These are phyloP conservation scores for Myriosclerotinia duriaeana DNA, from an alignment of 2,329 filamentous ascomycete genomes.

Conservation along the genomic window DNA sequence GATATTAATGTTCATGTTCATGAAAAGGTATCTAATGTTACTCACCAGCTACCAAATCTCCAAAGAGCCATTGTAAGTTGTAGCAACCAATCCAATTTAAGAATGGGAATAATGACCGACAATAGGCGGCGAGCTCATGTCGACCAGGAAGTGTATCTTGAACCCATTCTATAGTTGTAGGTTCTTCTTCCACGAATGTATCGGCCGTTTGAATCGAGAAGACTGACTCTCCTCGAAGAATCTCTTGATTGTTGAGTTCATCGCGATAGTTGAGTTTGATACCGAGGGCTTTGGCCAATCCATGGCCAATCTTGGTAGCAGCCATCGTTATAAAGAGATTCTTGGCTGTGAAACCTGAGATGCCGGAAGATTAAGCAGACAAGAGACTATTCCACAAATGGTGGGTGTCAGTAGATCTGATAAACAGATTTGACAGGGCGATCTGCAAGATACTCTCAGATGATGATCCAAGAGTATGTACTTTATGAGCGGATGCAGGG, in stretches of 20 bases:
- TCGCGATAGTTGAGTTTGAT: conserved; percentile 77
- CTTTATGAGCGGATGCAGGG: conserved; percentile 20
- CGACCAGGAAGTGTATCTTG: conserved; percentile 59
- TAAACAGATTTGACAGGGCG: conserved; percentile 8
- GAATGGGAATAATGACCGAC: conserved; percentile 79
- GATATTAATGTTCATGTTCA: conserved; percentile 1
- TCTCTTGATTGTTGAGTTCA: conserved; percentile 52
- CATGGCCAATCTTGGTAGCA: conserved; percentile 62
- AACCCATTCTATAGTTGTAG: conserved; percentile 73
- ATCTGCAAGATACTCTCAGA: conserved; percentile 22
- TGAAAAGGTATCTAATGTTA: background rate
- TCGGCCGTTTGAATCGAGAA: conserved; percentile 72
- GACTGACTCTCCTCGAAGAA: conserved; percentile 75
- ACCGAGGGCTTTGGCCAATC: conserved; percentile 74
- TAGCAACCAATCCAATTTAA: conserved; percentile 84
- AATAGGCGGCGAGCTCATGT: conserved; percentile 57
- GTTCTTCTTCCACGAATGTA: conserved; percentile 79
- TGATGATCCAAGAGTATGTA: conserved; percentile 14
- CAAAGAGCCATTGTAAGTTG: conserved; percentile 83
- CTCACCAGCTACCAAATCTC: conserved; percentile 85
- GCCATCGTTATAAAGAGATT: conserved; percentile 29
- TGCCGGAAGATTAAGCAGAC: conserved; percentile 7
- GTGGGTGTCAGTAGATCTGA: conserved; percentile 9
- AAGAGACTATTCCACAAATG: background rate
- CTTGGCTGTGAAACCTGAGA: conserved; percentile 17